Evolutionary conservation across 2,329 filamentous ascomycete species (phyloP), one percentile per base, ranked within the genome.

Genomic region (Paraphoma sp.): DNA sequence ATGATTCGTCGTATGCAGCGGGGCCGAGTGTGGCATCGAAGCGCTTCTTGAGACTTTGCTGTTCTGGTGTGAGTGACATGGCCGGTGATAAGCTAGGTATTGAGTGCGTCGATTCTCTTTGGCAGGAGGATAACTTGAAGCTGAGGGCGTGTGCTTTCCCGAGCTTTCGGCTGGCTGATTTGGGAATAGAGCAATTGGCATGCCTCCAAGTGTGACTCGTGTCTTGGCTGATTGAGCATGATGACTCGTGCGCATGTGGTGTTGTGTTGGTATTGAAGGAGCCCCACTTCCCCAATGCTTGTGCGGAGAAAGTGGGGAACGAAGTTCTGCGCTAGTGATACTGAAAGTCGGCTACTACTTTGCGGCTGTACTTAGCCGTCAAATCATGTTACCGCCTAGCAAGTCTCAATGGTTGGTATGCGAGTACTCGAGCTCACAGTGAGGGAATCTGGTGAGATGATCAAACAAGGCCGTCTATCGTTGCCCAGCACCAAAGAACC

Each of bases 401-500:
- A 23, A 23, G 23, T 23, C 23, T 23, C 23, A 23, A 23, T 23
- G 23, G 23, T 23, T 5, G 23, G 23, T 23, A 23, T 23, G 23
- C 23, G 23, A 23, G 5, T 23, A 23, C 23, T 23, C 23, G 23
- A 23, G 23, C 23, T 23, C 5, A 23, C 23, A 23, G 23, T 23
- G 23, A 23, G 23, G 23, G 23, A 23, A 23, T 23, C 23, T 23
- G 23, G 23, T 23, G 23, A 23, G 23, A 23, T 23, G 23, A 23
- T 23, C 23, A 23, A 23, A 23, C 23, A 23, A 2, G 23, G 23
- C 23, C 23, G 23, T 23, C 23, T 23, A 23, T 23, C 23, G 5
- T 23, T 23, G 23, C 23, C 23, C 54, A 10, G 55, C 65, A 16
- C 70, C 71, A 42, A 73, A 73, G 41, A 73, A 75, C 1, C 69